Evolutionary conservation across 2,329 filamentous ascomycete genomes (phyloP).

Genomic region (Didymella pinodella): DNA sequence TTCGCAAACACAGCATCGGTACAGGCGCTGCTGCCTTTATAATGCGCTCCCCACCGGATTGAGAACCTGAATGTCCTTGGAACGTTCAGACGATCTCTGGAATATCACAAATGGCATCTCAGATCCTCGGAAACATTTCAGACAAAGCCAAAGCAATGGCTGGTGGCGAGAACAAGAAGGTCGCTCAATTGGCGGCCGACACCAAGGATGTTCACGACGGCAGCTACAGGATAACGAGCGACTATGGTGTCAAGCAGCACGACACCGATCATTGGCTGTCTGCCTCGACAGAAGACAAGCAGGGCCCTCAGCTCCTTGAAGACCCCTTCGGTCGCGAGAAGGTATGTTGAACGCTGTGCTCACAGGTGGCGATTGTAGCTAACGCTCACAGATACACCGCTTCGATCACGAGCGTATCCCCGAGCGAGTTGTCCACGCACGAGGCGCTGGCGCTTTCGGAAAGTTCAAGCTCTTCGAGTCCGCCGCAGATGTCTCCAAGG

Average conservation of each 20-base stretch:
- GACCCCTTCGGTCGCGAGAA: slow-evolving; percentile 78
- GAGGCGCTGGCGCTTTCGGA: slow-evolving; percentile 70
- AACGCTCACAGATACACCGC: slow-evolving; percentile 66
- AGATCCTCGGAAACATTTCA: slow-evolving; percentile 38
- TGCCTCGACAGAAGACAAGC: slow-evolving; percentile 67
- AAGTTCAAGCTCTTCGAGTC: slow-evolving; percentile 72
- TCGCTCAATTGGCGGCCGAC: slow-evolving; percentile 66
- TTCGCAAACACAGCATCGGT: slow-evolving; percentile 26
- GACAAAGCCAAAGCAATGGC: slow-evolving; percentile 47
- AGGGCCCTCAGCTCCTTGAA: slow-evolving; percentile 74
- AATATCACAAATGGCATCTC: slow-evolving; percentile 40
- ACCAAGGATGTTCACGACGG: slow-evolving; percentile 65
- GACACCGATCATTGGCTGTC: slow-evolving; percentile 82
- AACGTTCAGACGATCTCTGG: slow-evolving; percentile 11
- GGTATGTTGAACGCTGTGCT: slow-evolving; percentile 53
- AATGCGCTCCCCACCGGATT: slow-evolving; percentile 10
- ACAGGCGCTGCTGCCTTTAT: slow-evolving; percentile 1
- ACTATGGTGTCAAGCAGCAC: slow-evolving; percentile 76
- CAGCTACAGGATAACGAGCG: slow-evolving; percentile 72
- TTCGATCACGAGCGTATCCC: slow-evolving; percentile 80
- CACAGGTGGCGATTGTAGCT: slow-evolving; percentile 3
- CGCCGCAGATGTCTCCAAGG: slow-evolving; percentile 68
- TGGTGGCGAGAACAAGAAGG: slow-evolving; percentile 59
- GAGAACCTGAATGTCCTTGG: slow-evolving; percentile 13
- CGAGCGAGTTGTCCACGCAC: slow-evolving; percentile 72